Conservation (phyloP, 306 rosid species). For the Cucurbita maxima region DNA sequence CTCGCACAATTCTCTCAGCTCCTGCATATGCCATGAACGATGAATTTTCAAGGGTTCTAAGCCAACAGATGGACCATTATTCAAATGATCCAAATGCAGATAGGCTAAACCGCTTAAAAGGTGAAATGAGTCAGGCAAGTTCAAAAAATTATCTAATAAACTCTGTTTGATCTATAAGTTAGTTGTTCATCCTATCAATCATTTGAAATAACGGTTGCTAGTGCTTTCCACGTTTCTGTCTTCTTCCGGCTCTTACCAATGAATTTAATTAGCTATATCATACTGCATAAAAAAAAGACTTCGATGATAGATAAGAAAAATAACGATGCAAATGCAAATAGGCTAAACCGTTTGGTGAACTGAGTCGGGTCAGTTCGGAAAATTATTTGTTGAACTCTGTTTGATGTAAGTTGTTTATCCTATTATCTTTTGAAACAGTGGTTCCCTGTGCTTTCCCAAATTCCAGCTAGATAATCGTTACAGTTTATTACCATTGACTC, state of each 20-base stretch:
- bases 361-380: conserved; percentile 34
- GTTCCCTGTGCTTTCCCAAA: background rate
- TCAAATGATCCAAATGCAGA: conserved; percentile 72
- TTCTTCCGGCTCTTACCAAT: background rate
- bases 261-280: background rate
- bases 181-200: background rate
- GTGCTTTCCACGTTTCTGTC: background rate
- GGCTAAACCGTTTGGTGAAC: conserved; percentile 54
- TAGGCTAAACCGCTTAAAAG: conserved; percentile 54
- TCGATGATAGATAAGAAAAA: conserved; percentile 1
- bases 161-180: background rate
- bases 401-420: background rate
- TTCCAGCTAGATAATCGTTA: background rate
- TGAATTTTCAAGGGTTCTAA: conserved; percentile 60
- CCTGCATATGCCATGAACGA: conserved; percentile 69
- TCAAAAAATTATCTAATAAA: background rate
- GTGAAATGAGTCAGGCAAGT: conserved; percentile 75
- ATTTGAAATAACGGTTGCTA: background rate
- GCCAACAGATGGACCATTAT: conserved; percentile 58
- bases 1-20: conserved; percentile 50
- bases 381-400: background rate
- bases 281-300: background rate
- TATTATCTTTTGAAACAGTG: background rate
- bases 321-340: conserved; percentile 50
- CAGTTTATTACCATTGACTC: background rate